Evolutionary conservation across 1,284 basidiomycete genomes (phyloP).

Genomic region (Ceratobasidium papillatum): DNA sequence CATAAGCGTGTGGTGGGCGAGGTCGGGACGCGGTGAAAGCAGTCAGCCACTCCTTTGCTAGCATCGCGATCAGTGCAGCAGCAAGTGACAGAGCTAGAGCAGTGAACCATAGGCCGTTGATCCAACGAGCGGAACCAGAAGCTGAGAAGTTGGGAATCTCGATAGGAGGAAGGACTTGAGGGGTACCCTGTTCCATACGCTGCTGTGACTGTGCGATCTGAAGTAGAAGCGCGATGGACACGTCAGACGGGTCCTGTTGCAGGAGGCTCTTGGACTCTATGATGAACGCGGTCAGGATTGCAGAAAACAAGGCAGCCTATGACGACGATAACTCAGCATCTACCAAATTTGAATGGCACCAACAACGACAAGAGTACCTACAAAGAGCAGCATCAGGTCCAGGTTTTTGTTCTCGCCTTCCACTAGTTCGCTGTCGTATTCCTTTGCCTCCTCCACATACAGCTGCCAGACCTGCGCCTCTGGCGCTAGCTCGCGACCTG

Average conservation of each 20-base stretch:
- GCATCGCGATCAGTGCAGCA: conserved; percentile 3
- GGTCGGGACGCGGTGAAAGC: not conserved
- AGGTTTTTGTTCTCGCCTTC: conserved; percentile 4
- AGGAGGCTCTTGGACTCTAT: conserved; percentile 21
- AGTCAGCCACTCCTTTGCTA: conserved; percentile 30
- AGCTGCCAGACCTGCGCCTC: conserved; percentile 1
- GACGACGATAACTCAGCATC: not conserved
- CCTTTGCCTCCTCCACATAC: conserved; percentile 1
- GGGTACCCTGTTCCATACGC: not conserved
- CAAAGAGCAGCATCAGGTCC: conserved; percentile 1
- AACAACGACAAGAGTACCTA: not conserved
- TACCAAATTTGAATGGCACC: not conserved
- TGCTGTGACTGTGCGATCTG: conserved; percentile 6
- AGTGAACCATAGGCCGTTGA: conserved; percentile 26
- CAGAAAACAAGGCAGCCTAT: conserved; percentile 27
- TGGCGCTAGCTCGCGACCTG: conserved; percentile 8
- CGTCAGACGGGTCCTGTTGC: not conserved
- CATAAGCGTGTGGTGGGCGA: not conserved
- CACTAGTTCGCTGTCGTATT: conserved; percentile 1
- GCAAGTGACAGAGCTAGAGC: conserved; percentile 19
- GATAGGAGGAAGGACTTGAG: not conserved
- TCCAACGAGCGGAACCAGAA: not conserved
- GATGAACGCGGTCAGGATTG: conserved; percentile 18
- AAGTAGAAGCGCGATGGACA: not conserved
- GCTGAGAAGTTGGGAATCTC: not conserved